A percentile compares a stretch with the other conserved stretches of the same genome.
Evolutionary conservation across 2,329 filamentous ascomycete species (phyloP).

Genomic region (Erysiphe pulchra): DNA sequence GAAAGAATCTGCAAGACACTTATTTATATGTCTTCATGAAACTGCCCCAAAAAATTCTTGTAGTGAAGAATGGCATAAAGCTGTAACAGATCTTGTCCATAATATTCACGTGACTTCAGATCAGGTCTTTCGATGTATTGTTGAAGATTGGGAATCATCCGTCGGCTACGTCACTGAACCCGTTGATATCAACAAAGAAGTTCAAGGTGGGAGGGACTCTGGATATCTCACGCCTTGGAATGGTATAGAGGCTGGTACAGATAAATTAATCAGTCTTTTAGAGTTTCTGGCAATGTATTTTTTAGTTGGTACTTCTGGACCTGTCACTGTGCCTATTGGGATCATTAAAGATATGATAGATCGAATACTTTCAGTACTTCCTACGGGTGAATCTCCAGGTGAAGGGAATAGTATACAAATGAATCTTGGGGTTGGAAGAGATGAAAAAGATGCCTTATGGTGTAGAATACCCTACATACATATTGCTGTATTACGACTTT

Average conservation of each 20-base stretch:
- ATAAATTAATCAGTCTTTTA: conserved; percentile 42
- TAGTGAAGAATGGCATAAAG: conserved; percentile 52
- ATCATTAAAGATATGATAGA: conserved; percentile 41
- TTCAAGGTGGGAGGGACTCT: conserved; percentile 20
- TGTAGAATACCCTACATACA: conserved; percentile 49
- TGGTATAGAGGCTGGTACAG: conserved; percentile 46
- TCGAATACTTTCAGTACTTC: conserved; percentile 41
- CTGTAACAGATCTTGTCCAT: conserved; percentile 32
- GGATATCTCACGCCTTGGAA: conserved; percentile 42
- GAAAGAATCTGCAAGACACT: conserved; percentile 29
- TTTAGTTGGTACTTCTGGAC: conserved; percentile 32
- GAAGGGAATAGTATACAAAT: conserved; percentile 20
- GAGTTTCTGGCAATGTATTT: conserved; percentile 38
- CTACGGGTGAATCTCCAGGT: background rate
- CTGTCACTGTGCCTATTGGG: conserved; percentile 42
- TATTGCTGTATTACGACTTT: conserved; percentile 36
- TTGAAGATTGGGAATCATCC: conserved; percentile 58
- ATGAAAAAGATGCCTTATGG: conserved; percentile 65
- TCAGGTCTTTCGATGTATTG: conserved; percentile 49
- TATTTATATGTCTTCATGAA: conserved; percentile 48
- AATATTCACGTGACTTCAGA: conserved; percentile 48
- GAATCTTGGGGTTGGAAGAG: conserved; percentile 47
- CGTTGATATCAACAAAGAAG: conserved; percentile 21
- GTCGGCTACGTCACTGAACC: conserved; percentile 21
- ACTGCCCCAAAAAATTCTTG: conserved; percentile 60